Percentiles rank a stretch among this genome's conserved stretches.
Evolutionary conservation across 257 asterid species (phyloP).

Genomic region (Schizonepeta tenuifolia): DNA sequence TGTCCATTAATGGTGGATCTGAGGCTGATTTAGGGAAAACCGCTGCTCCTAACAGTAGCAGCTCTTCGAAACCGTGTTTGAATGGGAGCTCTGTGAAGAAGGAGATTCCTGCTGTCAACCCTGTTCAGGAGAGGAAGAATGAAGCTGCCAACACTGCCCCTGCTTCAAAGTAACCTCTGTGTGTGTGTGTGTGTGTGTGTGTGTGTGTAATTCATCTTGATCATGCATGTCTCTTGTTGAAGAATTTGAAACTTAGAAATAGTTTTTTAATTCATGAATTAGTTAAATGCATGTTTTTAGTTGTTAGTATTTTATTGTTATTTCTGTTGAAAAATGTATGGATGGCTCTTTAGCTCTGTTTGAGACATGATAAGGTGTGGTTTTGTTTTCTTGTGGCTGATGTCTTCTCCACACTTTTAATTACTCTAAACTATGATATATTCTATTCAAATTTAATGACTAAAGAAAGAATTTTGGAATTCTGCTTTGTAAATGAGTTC

Average conservation of each 20-base stretch:
- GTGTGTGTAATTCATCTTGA: not conserved
- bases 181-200: not conserved
- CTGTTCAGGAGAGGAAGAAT: constrained; percentile 55
- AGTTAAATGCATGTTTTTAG: not conserved
- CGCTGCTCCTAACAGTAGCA: constrained; percentile 34
- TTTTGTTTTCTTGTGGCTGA: not conserved
- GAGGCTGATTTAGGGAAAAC: constrained; percentile 47
- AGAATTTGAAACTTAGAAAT: not conserved
- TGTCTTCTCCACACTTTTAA: not conserved
- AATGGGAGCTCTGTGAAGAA: constrained; percentile 37
- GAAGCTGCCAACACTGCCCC: constrained; percentile 47
- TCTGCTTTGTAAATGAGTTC: constrained; percentile 18
- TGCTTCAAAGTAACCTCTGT: constrained; percentile 62
- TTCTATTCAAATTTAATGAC: not conserved
- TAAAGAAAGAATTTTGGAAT: constrained; percentile 17
- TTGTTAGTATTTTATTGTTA: not conserved
- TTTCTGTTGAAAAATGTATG: not conserved
- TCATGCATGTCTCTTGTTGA: not conserved
- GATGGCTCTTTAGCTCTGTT: constrained; percentile 16
- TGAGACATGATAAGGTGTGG: constrained; percentile 21
- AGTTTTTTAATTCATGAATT: not conserved
- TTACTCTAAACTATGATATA: not conserved
- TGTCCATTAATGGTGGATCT: constrained; percentile 63
- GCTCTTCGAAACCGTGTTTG: constrained; percentile 14
- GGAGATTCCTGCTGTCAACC: constrained; percentile 42